A percentile compares a stretch with the other conserved stretches of the same genome.
Evolutionary conservation across 352 stramenopile genomes (phyloP).

Genomic region (Globisporangium perplexum): DNA sequence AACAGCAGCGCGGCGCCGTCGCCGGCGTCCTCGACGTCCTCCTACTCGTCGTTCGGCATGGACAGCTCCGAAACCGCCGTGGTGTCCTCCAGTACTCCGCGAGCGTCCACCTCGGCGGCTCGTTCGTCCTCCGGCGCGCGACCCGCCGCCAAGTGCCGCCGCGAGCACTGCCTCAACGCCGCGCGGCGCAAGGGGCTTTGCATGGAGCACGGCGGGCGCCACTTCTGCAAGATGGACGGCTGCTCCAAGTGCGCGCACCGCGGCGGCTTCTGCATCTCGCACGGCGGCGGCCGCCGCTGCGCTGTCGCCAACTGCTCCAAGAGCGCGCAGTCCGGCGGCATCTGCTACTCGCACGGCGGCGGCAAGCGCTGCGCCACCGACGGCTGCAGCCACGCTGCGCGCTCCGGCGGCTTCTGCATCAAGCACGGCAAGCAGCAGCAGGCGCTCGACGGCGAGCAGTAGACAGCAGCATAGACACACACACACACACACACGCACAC

Average conservation of each 20-base stretch:
- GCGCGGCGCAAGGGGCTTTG: conserved; percentile 78
- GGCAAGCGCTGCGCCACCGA: conserved; percentile 75
- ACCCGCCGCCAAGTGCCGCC: conserved; percentile 38
- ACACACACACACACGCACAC: too few species aligned
- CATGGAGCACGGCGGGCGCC: conserved; percentile 82
- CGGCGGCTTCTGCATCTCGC: conserved; percentile 77
- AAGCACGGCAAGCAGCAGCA: conserved; percentile 70
- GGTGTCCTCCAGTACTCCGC: not conserved
- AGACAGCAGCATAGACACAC: not conserved
- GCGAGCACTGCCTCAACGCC: conserved; percentile 60
- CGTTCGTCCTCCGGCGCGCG: conserved; percentile 9
- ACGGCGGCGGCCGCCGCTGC: conserved; percentile 71
- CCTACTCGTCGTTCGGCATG: conserved; percentile 10
- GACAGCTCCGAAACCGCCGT: conserved; percentile 3
- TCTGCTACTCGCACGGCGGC: conserved; percentile 82
- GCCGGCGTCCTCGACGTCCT: conserved; percentile 11
- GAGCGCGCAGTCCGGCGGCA: conserved; percentile 72
- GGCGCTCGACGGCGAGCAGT: conserved; percentile 1
- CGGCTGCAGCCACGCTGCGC: conserved; percentile 70
- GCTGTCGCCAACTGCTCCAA: conserved; percentile 73
- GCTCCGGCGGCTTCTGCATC: conserved; percentile 79
- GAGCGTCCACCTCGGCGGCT: conserved; percentile 10
- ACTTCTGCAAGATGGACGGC: conserved; percentile 83
- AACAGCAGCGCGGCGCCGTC: conserved; percentile 6
- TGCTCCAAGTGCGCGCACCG: conserved; percentile 81